A percentile compares a stretch with the other conserved stretches of the same genome.
Conservation (phyloP, 176 grass and related monocot genomes). For the Aegilops speltoides region DNA sequence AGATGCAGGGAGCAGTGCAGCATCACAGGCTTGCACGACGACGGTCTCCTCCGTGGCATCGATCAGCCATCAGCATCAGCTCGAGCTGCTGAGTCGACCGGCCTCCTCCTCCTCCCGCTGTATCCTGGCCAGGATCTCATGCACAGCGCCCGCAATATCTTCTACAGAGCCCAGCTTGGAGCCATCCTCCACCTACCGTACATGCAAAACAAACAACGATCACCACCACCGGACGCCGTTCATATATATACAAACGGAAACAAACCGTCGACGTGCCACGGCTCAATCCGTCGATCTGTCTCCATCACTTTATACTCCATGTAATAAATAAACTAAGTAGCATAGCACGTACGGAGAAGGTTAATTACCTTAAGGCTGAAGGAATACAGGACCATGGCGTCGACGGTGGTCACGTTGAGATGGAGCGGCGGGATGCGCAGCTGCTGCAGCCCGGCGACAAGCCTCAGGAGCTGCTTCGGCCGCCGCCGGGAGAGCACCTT, state of each 20-base stretch:
- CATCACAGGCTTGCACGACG: conserved; percentile 30
- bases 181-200: conserved; percentile 63
- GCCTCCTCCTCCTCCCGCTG: conserved; percentile 27
- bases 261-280: background rate
- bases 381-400: conserved; percentile 77
- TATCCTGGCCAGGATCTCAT: conserved; percentile 55
- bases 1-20: background rate
- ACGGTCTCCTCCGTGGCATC: conserved; percentile 22
- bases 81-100: conserved; percentile 3
- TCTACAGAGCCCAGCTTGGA: conserved; percentile 67
- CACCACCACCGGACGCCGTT: background rate
- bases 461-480: conserved; percentile 69
- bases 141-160: conserved; percentile 56
- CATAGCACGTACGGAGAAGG: background rate
- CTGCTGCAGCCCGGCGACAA: conserved; percentile 63
- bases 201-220: background rate
- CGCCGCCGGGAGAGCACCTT: conserved; percentile 63
- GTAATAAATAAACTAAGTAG: background rate
- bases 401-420: conserved; percentile 73
- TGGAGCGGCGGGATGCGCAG: conserved; percentile 73
- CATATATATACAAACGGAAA: conserved; percentile 5
- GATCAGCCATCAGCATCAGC: background rate
- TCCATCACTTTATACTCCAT: background rate
- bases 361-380: conserved; percentile 87
- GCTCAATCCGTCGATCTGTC: conserved; percentile 21